Base-by-base conservation (phyloP, 495 filamentous ascomycete species). In the Aspergillus nidulans region DNA sequence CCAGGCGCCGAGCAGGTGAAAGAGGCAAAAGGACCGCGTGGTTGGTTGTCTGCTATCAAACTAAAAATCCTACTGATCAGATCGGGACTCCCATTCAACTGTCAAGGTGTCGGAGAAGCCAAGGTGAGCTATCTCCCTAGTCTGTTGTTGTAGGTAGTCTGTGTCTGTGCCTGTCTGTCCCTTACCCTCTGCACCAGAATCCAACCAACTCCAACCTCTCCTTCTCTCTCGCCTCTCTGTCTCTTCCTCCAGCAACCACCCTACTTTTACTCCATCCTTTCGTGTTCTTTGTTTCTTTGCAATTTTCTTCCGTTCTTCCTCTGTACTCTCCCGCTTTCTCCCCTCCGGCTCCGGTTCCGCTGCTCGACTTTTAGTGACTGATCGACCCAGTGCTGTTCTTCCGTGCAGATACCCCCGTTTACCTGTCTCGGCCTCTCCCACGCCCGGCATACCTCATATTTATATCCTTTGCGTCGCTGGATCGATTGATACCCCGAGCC, bases 161-260 rank as follows among this genome's bases (percentile, higher is more conserved):
- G 26, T 4, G 26, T 28, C 26, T 28, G 26, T 4, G 26, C 9
- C 26, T 39, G 21, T 48, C 28, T 41, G 36, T 55, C 26, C 21
- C 34, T 48, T 15, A 26, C 42, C 44, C 25, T 50, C 32, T 51
- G 34, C 40, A 28, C 26, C 49, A 41, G 46, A 41, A 26, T 32
- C 38, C 32, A 40, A 49, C 53, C 8, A 53, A 54, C 52, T 51
- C 25, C 44, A 41, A 52, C 32, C 54, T 25, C 54, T 48, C 56
- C 52, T 60, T 58, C 52, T 56, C 56, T 58, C 25, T 48, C 49
- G 49, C 52, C 59, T 64, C 56, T 55, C 51, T 53, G 48, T 39
- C 38, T 48, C 47, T 18, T 26, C 43, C 49, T 30, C 40, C 42
- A 55, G 42, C 51, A n/a, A 38, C 40, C 39, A 20, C 15, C 21